A percentile compares a stretch with the other conserved stretches of the same genome.
phyloP scores from a whole-genome alignment of 2,329 filamentous ascomycete genomes.

The Aspergillus sp. region DNA sequence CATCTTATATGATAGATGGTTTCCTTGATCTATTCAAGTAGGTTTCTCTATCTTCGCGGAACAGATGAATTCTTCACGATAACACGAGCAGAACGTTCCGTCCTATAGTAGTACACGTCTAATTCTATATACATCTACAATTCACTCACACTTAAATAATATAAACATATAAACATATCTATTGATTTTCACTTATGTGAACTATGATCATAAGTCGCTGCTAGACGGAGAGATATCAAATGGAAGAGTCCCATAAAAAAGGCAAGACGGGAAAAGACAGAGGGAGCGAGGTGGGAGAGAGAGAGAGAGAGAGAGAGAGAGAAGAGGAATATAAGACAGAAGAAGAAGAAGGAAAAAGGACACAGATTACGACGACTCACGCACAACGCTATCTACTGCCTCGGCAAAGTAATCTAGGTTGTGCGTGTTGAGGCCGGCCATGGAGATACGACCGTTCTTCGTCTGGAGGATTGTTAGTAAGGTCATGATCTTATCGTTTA shows the following conservation, averaged over 20 bases:
- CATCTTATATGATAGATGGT: too few relatives aligned
- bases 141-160: not conserved
- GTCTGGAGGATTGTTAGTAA: constrained; percentile 49
- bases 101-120: too few relatives aligned
- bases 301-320: not conserved
- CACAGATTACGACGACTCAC: constrained; percentile 32
- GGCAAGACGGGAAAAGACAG: not conserved
- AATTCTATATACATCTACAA: not conserved
- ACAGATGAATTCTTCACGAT: too few relatives aligned
- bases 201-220: not conserved
- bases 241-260: not conserved
- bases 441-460: constrained; percentile 96
- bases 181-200: not conserved
- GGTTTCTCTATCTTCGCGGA: too few relatives aligned
- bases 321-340: constrained; percentile 1
- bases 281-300: not conserved
- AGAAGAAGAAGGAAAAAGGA: constrained; percentile 8
- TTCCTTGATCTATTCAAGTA: too few relatives aligned
- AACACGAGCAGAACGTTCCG: too few relatives aligned
- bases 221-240: not conserved
- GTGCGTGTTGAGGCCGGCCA: constrained; percentile 92
- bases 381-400: constrained; percentile 81
- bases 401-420: constrained; percentile 94
- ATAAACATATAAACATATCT: not conserved
- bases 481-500: not conserved